phyloP scores from a whole-genome alignment of 2,329 filamentous ascomycete genomes.

The Alternaria alternata region DNA sequence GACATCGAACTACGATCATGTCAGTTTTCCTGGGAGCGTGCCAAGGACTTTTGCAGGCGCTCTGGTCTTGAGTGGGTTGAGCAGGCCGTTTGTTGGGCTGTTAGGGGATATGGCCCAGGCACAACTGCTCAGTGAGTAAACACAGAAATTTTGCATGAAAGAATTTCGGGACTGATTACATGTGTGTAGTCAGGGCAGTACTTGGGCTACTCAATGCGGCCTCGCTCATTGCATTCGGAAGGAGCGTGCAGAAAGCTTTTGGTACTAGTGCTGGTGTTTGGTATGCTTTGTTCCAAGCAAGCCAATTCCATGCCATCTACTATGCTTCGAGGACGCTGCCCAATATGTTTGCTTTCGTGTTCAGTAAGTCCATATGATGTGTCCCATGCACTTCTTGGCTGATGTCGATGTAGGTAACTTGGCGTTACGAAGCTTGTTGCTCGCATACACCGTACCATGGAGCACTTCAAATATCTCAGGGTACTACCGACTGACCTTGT shows the following conservation, averaged over 20 bases:
- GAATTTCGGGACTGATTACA: constrained; percentile 7
- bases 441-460: constrained; percentile 53
- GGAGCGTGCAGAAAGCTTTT: constrained; percentile 70
- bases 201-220: constrained; percentile 79
- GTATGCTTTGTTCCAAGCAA: constrained; percentile 79
- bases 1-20: constrained; percentile 80
- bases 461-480: constrained; percentile 48
- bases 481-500: constrained; percentile 71
- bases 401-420: constrained; percentile 64
- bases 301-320: constrained; percentile 92
- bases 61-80: constrained; percentile 75
- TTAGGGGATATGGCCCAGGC: constrained; percentile 64
- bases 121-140: constrained; percentile 63
- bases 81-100: constrained; percentile 70
- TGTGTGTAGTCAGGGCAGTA: constrained; percentile 69
- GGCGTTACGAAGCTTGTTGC: constrained; percentile 64
- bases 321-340: constrained; percentile 92
- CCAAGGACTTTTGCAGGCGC: constrained; percentile 90
- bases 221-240: constrained; percentile 71
- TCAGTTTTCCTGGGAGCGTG: constrained; percentile 88
- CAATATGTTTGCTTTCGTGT: constrained; percentile 93
- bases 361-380: constrained; percentile 66
- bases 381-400: not conserved
- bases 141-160: not conserved
- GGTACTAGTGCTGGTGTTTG: constrained; percentile 75